A percentile compares a stretch with the other conserved stretches of the same genome.
Conservation (phyloP, 2,329 filamentous ascomycete genomes). For the Beauveria asiatica region DNA sequence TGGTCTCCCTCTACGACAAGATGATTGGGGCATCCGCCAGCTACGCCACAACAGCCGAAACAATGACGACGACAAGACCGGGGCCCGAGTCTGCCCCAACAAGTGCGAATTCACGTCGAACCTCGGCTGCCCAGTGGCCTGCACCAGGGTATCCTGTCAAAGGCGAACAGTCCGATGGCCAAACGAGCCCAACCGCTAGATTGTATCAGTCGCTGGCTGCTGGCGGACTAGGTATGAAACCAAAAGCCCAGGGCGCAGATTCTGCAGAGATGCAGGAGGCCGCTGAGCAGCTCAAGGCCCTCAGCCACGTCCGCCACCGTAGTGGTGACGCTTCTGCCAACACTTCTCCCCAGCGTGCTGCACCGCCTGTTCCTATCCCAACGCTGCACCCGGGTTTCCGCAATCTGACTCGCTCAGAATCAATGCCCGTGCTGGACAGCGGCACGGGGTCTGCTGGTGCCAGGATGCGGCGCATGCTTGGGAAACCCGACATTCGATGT, state of each 20-base stretch:
- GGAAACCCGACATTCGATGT: slow-evolving; percentile 55
- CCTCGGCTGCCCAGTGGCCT: neutral
- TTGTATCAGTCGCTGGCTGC: slow-evolving; percentile 6
- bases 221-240: slow-evolving; percentile 18
- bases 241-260: slow-evolving; percentile 37
- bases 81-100: neutral
- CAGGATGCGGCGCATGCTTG: slow-evolving; percentile 39
- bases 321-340: slow-evolving; percentile 32
- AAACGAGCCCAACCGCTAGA: slow-evolving; percentile 20
- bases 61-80: neutral
- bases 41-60: neutral
- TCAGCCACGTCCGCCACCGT: slow-evolving; percentile 53
- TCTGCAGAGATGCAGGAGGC: slow-evolving; percentile 63
- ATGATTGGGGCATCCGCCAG: slow-evolving; percentile 35
- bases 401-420: slow-evolving; percentile 11
- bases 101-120: neutral
- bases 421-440: slow-evolving; percentile 11
- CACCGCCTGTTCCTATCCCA: slow-evolving; percentile 6
- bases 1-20: slow-evolving; percentile 55
- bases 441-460: slow-evolving; percentile 29
- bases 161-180: neutral
- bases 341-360: slow-evolving; percentile 12
- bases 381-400: slow-evolving; percentile 1
- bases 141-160: neutral
- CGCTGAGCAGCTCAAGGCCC: slow-evolving; percentile 56